These are phyloP conservation scores for Jaltomata sinuosa DNA, from an alignment of 257 asterid species.

Conservation along the genomic window DNA sequence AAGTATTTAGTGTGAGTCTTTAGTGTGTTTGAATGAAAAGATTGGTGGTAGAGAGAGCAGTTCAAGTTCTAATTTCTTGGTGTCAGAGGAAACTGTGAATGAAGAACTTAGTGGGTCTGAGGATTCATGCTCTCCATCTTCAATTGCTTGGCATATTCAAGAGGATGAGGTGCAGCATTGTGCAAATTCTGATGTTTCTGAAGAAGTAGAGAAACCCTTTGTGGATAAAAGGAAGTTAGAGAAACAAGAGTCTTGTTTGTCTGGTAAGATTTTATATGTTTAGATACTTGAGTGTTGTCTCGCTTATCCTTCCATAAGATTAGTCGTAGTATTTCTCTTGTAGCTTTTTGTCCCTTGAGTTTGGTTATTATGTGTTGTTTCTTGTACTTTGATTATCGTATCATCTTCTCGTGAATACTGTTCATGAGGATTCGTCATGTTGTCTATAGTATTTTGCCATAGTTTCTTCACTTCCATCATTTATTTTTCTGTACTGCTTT, in stretches of 20 bases:
- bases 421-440: too few species aligned
- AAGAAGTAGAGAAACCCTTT: constrained; percentile 23
- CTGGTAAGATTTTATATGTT: constrained; percentile 30
- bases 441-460: too few species aligned
- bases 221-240: constrained; percentile 31
- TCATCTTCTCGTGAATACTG: not conserved
- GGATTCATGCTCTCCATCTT: constrained; percentile 46
- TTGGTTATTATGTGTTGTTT: not conserved
- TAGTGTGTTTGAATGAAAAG: constrained; percentile 14
- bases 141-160: constrained; percentile 28
- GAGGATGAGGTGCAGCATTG: constrained; percentile 14
- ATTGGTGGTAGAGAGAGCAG: constrained; percentile 27
- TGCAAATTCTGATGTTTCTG: constrained; percentile 18
- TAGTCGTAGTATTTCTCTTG: not conserved
- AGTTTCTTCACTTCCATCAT: not conserved
- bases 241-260: constrained; percentile 42
- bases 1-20: constrained; percentile 8
- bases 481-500: not conserved
- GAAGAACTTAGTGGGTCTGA: constrained; percentile 37
- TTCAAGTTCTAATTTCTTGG: constrained; percentile 41
- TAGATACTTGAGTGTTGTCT: not conserved
- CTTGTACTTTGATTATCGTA: not conserved
- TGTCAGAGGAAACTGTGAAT: constrained; percentile 37
- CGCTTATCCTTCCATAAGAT: not conserved
- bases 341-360: not conserved